phyloP scores from a whole-genome alignment of 345 rosid genomes.

The Eucalyptus leucophloia region DNA sequence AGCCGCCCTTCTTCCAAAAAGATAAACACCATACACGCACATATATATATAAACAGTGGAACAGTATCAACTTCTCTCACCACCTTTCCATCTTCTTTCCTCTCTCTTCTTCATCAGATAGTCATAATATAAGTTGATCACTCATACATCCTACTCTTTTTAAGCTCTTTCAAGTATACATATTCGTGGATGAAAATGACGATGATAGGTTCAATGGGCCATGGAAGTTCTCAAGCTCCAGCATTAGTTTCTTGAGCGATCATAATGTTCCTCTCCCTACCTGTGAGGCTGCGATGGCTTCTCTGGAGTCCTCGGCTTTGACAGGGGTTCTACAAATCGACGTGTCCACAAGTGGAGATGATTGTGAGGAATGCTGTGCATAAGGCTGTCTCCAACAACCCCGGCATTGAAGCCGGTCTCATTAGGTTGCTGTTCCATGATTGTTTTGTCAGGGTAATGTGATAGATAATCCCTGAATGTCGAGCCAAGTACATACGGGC shows the following conservation, averaged over 20 bases:
- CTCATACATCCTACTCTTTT: background rate
- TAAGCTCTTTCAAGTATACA: background rate
- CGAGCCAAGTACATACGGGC: background rate
- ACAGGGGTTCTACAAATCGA: background rate
- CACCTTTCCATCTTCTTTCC: background rate
- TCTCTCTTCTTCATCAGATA: background rate
- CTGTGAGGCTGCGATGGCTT: background rate
- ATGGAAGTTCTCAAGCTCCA: background rate
- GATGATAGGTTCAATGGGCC: background rate
- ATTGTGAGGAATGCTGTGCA: background rate
- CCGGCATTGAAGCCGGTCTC: background rate
- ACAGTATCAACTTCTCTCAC: background rate
- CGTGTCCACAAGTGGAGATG: conserved; percentile 1
- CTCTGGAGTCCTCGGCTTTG: background rate
- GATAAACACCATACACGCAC: background rate
- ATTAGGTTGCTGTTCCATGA: conserved; percentile 11
- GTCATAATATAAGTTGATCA: background rate
- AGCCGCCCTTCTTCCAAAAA: background rate
- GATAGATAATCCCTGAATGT: background rate
- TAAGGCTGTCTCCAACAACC: background rate
- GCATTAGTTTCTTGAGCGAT: background rate
- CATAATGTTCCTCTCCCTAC: background rate
- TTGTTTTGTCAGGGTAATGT: conserved; percentile 7
- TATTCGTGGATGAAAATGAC: background rate
- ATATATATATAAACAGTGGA: background rate